phyloP scores from a whole-genome alignment of 2,329 filamentous ascomycete genomes.

The Lecanicillium sp. region DNA sequence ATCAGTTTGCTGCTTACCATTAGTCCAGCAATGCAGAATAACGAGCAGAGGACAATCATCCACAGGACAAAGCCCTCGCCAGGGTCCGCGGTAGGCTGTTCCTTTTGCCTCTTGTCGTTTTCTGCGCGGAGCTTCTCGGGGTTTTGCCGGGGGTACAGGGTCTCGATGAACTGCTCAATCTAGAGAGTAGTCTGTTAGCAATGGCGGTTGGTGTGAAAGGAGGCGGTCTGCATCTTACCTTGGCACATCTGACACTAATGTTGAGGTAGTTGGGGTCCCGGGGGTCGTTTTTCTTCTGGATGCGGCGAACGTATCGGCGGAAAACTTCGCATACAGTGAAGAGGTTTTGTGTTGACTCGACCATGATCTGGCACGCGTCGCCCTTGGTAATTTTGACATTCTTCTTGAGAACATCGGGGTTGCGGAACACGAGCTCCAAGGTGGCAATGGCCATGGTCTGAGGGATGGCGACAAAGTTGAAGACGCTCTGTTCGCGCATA shows the following conservation, averaged over 20 bases:
- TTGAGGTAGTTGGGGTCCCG: constrained; percentile 86
- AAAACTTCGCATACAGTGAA: constrained; percentile 75
- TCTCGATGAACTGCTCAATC: constrained; percentile 95
- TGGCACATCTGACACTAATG: constrained; percentile 84
- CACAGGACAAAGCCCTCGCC: constrained; percentile 61
- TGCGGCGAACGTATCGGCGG: constrained; percentile 66
- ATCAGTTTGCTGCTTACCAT: constrained; percentile 58
- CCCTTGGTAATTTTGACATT: constrained; percentile 98
- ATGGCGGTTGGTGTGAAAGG: not conserved
- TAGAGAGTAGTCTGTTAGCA: constrained; percentile 29
- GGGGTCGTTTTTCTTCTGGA: constrained; percentile 90
- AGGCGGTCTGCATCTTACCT: constrained; percentile 45
- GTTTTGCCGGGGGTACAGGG: constrained; percentile 79
- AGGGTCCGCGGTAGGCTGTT: constrained; percentile 40
- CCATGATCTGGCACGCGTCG: constrained; percentile 85
- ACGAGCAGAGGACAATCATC: constrained; percentile 55
- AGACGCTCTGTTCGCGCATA: constrained; percentile 90
- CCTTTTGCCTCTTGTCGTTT: constrained; percentile 27
- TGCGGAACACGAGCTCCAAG: constrained; percentile 84
- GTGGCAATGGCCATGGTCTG: constrained; percentile 97
- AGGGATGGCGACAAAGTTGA: constrained; percentile 98
- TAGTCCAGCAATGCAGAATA: constrained; percentile 60
- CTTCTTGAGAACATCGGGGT: constrained; percentile 73
- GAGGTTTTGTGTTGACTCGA: constrained; percentile 86
- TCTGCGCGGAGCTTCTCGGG: constrained; percentile 47